Base-by-base conservation (phyloP, 305 asterid genomes). In the Euphrasia arctica region DNA sequence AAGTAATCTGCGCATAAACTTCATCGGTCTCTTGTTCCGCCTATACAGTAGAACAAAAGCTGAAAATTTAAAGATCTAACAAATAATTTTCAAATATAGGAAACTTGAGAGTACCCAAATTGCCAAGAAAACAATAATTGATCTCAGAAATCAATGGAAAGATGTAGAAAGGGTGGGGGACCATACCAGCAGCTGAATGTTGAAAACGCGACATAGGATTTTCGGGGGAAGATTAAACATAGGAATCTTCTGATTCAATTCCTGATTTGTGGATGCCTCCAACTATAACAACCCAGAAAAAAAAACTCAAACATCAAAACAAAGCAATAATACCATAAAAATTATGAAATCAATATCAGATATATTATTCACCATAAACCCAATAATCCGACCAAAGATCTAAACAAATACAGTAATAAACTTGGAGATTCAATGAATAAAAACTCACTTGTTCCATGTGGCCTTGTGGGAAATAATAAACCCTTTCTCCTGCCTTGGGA, bases 231-330 rank as follows among this genome's bases (percentile, higher is more conserved):
- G 75, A 78, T 70, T 81, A 72, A 91, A 88, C 93, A 78, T 73
- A 5, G 90, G 82, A 51, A 78, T 79, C 80, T 85, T 82, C 60
- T 83, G 87, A 82, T 82, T 76, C 64, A 88, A 45, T 64, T 88
- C 98, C 72, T 88, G 86, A 80, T 88, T 88, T 12, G 95, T 83
- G 28, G 97, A 90, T 63, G 95, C 92, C 70, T 82, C 95, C 90
- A 90, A 76, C 97, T 90, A 39, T 39, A 9, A 9, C 58, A 51
- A 10, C 65, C 68, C 66, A 71, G 58, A 76, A 58, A 69, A 47
- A 59, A 69, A 47, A 59, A 47, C 9, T 28, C 51, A 75, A 63
- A 12, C 52, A 68, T 60, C 67, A 68, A 64, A 25, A 66, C 63
- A 62, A 76, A 70, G 57, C 1, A 34, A 8, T 55, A 45, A 50